Conservation (phyloP, 768 basidiomycete species). For the Gymnopilus junonius region DNA sequence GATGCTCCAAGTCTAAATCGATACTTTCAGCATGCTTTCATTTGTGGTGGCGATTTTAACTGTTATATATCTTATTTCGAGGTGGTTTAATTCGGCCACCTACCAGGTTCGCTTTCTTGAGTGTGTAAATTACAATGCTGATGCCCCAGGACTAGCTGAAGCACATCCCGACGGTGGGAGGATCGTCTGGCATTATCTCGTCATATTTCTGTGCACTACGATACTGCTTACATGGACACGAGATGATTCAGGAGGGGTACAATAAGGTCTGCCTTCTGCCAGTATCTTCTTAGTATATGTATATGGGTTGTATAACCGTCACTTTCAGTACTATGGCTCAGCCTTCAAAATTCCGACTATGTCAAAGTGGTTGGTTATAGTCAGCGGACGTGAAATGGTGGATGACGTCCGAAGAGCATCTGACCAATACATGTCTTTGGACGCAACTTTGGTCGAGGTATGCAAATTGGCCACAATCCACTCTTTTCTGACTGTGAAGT, state of each 20-base stretch:
- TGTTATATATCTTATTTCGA: neutral
- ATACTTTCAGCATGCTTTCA: no score
- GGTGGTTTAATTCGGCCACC: neutral
- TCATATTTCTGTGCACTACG: slow-evolving; percentile 15
- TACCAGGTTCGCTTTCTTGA: neutral
- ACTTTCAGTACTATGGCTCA: slow-evolving; percentile 16
- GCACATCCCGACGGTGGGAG: slow-evolving; percentile 21
- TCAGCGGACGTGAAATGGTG: slow-evolving; percentile 44
- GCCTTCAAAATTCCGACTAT: slow-evolving; percentile 25
- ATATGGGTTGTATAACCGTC: neutral
- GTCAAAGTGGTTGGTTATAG: slow-evolving; percentile 29
- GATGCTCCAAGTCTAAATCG: no score
- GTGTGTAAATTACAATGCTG: neutral
- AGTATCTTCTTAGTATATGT: no score
- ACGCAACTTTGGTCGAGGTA: slow-evolving; percentile 21
- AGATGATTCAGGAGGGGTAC: slow-evolving; percentile 10
- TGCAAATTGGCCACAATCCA: neutral
- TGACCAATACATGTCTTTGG: slow-evolving; percentile 33
- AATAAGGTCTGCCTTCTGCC: no score
- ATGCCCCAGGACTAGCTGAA: slow-evolving; percentile 8
- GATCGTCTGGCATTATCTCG: slow-evolving; percentile 4
- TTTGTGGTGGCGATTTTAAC: neutral
- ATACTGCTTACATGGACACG: slow-evolving; percentile 16
- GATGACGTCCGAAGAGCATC: slow-evolving; percentile 50
- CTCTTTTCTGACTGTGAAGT: neutral